phyloP scores from a whole-genome alignment of 1,284 basidiomycete genomes.

The Coriolopsis trogii region DNA sequence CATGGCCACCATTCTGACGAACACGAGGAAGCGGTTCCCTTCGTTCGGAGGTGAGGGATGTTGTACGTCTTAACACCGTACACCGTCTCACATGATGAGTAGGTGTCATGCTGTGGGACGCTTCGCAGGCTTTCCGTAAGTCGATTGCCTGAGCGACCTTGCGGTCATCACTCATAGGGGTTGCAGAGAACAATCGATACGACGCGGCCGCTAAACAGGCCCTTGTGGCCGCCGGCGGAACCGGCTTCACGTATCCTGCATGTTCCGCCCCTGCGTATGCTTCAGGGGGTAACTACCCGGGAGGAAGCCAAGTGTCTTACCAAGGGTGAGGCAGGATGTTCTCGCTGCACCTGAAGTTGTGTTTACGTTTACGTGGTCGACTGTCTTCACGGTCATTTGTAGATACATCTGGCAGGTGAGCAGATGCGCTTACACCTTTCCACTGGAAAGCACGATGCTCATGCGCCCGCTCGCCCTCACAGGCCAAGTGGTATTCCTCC shows the following conservation, averaged over 20 bases:
- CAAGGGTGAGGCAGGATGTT: conserved; percentile 46
- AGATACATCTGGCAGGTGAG: conserved; percentile 70
- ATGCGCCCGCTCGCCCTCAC: not conserved
- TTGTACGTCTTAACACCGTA: not conserved
- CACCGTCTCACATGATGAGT: conserved; percentile 3
- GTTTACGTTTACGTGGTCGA: conserved; percentile 2
- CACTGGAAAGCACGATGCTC: not conserved
- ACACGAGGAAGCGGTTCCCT: conserved; percentile 65
- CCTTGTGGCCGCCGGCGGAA: conserved; percentile 60
- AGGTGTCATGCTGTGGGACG: conserved; percentile 74
- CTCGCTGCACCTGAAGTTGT: not conserved
- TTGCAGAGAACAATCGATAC: conserved; percentile 58
- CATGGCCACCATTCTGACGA: conserved; percentile 50
- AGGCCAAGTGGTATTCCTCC: conserved; percentile 65
- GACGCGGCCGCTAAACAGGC: conserved; percentile 65
- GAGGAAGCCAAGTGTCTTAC: conserved; percentile 56
- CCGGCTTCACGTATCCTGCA: conserved; percentile 65
- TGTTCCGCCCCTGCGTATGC: conserved; percentile 59
- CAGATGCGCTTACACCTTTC: not conserved
- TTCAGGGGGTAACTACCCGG: conserved; percentile 53
- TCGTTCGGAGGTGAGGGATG: conserved; percentile 55
- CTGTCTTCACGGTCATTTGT: conserved; percentile 7
- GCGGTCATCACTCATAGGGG: not conserved
- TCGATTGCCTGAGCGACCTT: conserved; percentile 5
- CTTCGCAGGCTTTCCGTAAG: conserved; percentile 67